These are phyloP conservation scores for Stropharia rugosoannulata DNA, from an alignment of 768 basidiomycete species.

Conservation along the genomic window DNA sequence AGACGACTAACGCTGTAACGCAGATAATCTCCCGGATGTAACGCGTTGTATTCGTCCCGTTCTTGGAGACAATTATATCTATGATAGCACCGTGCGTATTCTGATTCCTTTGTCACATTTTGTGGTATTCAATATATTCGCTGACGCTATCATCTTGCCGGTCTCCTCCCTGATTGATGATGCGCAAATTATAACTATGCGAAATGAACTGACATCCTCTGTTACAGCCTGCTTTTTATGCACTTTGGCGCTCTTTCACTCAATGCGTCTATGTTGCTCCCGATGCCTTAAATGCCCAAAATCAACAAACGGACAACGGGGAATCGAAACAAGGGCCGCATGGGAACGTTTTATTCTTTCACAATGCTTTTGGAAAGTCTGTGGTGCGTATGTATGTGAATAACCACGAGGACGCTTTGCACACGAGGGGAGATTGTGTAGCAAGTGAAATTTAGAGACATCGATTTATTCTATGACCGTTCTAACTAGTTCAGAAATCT, in stretches of 20 bases:
- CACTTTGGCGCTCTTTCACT: constrained; percentile 59
- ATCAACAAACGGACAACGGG: neutral
- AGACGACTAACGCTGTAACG: neutral
- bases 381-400: too few relatives aligned
- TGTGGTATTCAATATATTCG: neutral
- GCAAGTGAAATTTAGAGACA: too few relatives aligned
- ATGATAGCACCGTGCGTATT: constrained; percentile 50
- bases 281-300: constrained; percentile 34
- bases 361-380: too few relatives aligned
- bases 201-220: neutral
- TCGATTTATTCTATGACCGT: too few relatives aligned
- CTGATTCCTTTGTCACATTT: neutral
- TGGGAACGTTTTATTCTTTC: too few relatives aligned
- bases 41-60: constrained; percentile 47
- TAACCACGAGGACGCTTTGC: too few relatives aligned
- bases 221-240: constrained; percentile 36
- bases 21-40: constrained; percentile 50
- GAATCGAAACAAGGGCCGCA: neutral
- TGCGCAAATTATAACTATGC: neutral
- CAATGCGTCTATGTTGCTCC: constrained; percentile 58
- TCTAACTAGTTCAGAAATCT: too few relatives aligned
- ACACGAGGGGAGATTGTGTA: too few relatives aligned
- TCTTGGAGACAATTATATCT: constrained; percentile 55
- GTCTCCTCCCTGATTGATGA: neutral
- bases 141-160: neutral